Evolutionary conservation across 768 basidiomycete genomes (phyloP), one percentile per base, ranked within the genome.

Genomic region (Trametes meyenii): DNA sequence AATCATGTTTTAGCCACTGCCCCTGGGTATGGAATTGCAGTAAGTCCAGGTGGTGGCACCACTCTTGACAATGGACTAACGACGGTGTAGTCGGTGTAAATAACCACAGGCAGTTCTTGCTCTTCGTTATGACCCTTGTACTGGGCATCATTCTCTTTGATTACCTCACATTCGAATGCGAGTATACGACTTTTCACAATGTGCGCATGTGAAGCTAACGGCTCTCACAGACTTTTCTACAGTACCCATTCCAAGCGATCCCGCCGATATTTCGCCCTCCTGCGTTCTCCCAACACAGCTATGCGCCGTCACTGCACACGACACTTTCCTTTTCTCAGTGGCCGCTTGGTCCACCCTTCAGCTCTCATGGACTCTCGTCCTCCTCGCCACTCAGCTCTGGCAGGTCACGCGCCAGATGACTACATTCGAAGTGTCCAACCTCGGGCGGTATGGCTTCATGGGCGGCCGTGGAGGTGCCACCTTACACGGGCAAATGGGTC

Each of bases 11-110:
- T 49, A 96, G 95, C 69, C 96, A 99, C 69, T 98, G 97, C 67
- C 97, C 96, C 1, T 99, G 97, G 97, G 88, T 98, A 16, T 99
- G 96, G 96, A 98, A 98, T 75, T 98, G 96, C 73, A 87, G 93
- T 94, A 71, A 26, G 89, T 61, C 12, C 13, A 35, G 62, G 8
- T n/a, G 14, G n/a, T 24, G 17, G n/a, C 45, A 40, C 19, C 35
- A 36, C 14, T 23, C 5, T 19, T 42, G 23, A 21, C 10, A 17
- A 29, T 43, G 29, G 61, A 23, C 58, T 70, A 33, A 55, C 51
- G 10, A 35, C 16, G 59, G 39, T 5, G 4, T 52, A 93, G 94
- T 98, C 53, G 97, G 97, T 21, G 81, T 85, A 42, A 89, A 92
- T 66, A 99, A 98, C 69, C 97, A 98, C 69, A 89, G 96, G 5